A percentile compares a stretch with the other conserved stretches of the same genome.
Evolutionary conservation across 2,329 filamentous ascomycete genomes (phyloP).

Genomic region (Calonectria ilicicola): DNA sequence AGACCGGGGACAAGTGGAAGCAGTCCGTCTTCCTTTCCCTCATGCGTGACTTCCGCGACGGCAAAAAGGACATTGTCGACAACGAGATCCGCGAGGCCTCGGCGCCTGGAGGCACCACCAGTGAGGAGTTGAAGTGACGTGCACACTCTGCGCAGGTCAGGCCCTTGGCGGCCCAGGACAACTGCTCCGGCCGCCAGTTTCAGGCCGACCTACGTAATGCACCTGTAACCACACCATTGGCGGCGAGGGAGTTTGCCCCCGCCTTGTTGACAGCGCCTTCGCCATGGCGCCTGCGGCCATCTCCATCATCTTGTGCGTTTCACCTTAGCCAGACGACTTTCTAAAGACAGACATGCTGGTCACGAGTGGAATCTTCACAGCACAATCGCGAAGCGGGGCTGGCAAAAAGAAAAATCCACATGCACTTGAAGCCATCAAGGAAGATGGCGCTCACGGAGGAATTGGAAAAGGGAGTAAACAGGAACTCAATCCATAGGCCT

Average conservation of each 20-base stretch:
- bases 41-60: constrained; percentile 60
- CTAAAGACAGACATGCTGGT: constrained; percentile 13
- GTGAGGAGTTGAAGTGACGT: constrained; percentile 33
- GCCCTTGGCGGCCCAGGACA: background rate
- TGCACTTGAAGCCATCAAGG: background rate
- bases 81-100: constrained; percentile 53
- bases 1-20: constrained; percentile 60
- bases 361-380: background rate
- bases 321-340: constrained; percentile 40
- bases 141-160: background rate
- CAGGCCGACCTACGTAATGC: background rate
- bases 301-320: constrained; percentile 35
- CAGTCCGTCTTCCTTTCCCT: constrained; percentile 58
- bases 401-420: background rate
- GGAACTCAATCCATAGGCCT: background rate
- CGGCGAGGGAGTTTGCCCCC: background rate
- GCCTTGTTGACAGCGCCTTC: background rate
- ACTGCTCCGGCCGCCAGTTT: background rate
- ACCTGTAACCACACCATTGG: background rate
- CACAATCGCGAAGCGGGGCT: background rate
- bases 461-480: background rate
- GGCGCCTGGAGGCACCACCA: constrained; percentile 17
- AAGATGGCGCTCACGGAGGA: background rate
- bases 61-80: constrained; percentile 57
- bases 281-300: background rate